Base-by-base conservation (phyloP, 2,329 filamentous ascomycete genomes). In the Alternaria triticina region DNA sequence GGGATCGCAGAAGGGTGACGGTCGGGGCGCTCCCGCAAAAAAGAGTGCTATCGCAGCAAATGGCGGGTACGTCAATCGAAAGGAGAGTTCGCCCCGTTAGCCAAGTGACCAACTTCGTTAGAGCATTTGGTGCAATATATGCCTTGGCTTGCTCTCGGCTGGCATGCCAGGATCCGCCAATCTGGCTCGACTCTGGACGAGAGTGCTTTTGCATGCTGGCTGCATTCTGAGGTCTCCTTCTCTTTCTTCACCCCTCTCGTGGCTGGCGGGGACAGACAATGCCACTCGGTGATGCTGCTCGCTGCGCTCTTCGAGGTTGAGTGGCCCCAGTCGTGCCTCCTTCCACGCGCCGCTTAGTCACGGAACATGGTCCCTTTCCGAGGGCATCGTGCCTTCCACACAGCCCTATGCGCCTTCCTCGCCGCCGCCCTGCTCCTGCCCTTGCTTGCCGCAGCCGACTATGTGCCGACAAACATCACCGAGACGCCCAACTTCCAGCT, bases 271-370 rank as follows among this genome's bases (percentile, higher is more conserved):
- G 62, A 64, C 55, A 65, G 56, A 71, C 65, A 61, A 73, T 74
- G 71, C 61, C 59, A 52, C 64, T 61, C 65, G 68, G 70, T 75
- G 72, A 74, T 73, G 72, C 68, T 59, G 59, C 55, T 65, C 70
- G 54, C 64, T 69, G 58, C 60, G 49, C 57, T 59, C 62, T 61
- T 61, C 61, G 68, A 69, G 68, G 70, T 70, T 74, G 67, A 72
- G 69, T 66, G 68, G 67, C 60, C 60, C 51, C 62, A 59, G 40
- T 64, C 52, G 66, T 63, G 67, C 67, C n/a, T 33, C 58, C 68
- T 57, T 61, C 56, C 59, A 55, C 61, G 60, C 62, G 63, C 61
- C 66, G 67, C 66, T 67, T 72, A 70, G 65, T 65, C 62, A 63
- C 62, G 68, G 59, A 66, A 64, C 68, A 75, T 76, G 73, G 44